A percentile compares a stretch with the other conserved stretches of the same genome.
These are phyloP conservation scores for Favolaschia claudopus DNA, from an alignment of 768 basidiomycete genomes.

Conservation along the genomic window DNA sequence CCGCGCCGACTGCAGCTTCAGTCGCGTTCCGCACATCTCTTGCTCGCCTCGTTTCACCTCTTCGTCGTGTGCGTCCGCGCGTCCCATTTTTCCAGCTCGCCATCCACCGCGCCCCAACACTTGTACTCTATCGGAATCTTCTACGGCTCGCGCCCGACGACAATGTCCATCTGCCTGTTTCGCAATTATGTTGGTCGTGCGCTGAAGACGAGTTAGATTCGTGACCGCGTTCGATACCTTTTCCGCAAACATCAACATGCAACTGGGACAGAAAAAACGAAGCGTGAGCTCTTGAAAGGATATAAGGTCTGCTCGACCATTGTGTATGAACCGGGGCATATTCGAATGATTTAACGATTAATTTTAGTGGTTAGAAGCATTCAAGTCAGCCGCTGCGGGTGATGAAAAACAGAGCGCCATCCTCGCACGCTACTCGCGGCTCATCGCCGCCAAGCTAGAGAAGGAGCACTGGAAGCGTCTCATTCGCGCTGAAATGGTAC, in stretches of 20 bases:
- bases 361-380: conserved; percentile 69
- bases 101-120: conserved; percentile 78
- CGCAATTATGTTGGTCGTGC: not conserved
- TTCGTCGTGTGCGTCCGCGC: conserved; percentile 66
- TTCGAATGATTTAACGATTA: not conserved
- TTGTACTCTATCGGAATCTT: conserved; percentile 75
- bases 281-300: conserved; percentile 53
- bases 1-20: conserved; percentile 36
- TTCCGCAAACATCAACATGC: conserved; percentile 60
- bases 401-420: conserved; percentile 54
- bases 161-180: conserved; percentile 50
- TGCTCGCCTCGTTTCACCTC: conserved; percentile 58
- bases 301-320: conserved; percentile 63
- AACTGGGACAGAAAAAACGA: conserved; percentile 62
- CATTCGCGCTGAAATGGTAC: conserved; percentile 60
- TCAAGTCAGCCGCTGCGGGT: conserved; percentile 60
- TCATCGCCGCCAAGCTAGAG: conserved; percentile 60
- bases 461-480: conserved; percentile 57
- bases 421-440: conserved; percentile 62
- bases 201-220: conserved; percentile 56
- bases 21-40: conserved; percentile 60
- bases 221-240: conserved; percentile 58
- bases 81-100: conserved; percentile 73
- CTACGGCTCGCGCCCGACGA: conserved; percentile 61
- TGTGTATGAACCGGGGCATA: not conserved